Evolutionary conservation across 331 rosid species (phyloP), one percentile per base, ranked within the genome.

Genomic region (Arachis monticola): DNA sequence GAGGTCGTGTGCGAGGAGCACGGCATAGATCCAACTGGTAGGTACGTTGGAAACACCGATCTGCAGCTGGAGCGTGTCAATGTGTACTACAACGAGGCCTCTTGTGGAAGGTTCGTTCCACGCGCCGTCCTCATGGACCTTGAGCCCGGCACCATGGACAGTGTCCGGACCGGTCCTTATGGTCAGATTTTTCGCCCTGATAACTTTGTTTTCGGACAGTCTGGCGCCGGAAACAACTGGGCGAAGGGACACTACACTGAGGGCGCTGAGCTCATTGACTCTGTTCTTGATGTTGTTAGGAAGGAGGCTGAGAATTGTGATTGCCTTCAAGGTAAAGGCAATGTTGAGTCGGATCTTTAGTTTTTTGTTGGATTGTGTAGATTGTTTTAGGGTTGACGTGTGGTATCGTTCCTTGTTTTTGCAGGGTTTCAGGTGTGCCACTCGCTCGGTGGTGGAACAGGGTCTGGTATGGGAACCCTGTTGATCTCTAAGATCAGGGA

Each of bases 121-220:
- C 93, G 93, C 64, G 93, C 91, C 6, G 86, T 88, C 60, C 91
- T 88, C n/a, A 86, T 88, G 93, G 93, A 88, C 71, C 69, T 88
- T 61, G 93, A 88, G 83, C 93, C 93, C 0, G 93, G 93, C 1
- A 88, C 93, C 1, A 88, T 88, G 93, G 93, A 88, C 85, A 86
- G 93, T 40, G 93, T 88, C 30, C 89, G 93, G 9, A 88, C 91
- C 5, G 89, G 93, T 40, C 93, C 91, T 1, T 88, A 88, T 44
- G 93, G 93, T 0, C 91, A 88, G 89, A 86, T 86, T 74, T 88
- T 88, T 83, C 86, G 91, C 6, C 93, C 93, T 0, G 93, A 89
- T 57, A 86, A 89, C 88, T 89, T 89, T 8, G 91, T 89, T 0
- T 89, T 86, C 57, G 91, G 93, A 7, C 93, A 89, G 84, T 89